These are phyloP conservation scores for Hanseniaspora uvarum DNA, from an alignment of 1,139 yeast species.

Conservation along the genomic window DNA sequence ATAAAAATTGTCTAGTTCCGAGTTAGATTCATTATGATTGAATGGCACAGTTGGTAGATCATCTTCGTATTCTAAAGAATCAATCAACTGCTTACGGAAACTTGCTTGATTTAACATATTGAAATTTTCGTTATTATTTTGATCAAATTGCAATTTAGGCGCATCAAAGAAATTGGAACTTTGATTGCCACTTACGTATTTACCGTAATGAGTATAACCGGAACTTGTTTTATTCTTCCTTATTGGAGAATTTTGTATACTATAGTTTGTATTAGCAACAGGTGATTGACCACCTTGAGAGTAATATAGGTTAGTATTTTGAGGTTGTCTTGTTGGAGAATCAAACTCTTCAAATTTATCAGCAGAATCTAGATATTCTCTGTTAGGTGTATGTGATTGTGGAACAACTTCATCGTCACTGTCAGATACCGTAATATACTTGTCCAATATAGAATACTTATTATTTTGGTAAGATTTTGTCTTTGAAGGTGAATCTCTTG, in stretches of 20 bases:
- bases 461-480: neutral
- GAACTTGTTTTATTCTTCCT: conserved; percentile 4
- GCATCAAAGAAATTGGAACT: conserved; percentile 20
- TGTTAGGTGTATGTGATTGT: neutral
- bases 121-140: conserved; percentile 3
- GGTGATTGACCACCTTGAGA: conserved; percentile 6
- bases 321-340: conserved; percentile 14
- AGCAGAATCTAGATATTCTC: conserved; percentile 15
- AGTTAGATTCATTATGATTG: neutral
- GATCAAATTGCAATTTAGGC: conserved; percentile 19
- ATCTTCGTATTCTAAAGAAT: neutral
- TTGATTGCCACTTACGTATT: conserved; percentile 6
- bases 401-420: conserved; percentile 4
- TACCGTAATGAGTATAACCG: neutral
- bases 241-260: conserved; percentile 17
- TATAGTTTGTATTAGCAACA: conserved; percentile 10
- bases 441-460: conserved; percentile 6
- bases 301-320: neutral
- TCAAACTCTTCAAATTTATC: neutral
- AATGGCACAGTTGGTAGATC: neutral
- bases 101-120: neutral
- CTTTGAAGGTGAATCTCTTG: neutral
- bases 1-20: neutral
- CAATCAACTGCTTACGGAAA: neutral
- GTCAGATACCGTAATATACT: conserved; percentile 12